Conservation (phyloP, 495 filamentous ascomycete genomes). For the Chaetomium fimeti region DNA sequence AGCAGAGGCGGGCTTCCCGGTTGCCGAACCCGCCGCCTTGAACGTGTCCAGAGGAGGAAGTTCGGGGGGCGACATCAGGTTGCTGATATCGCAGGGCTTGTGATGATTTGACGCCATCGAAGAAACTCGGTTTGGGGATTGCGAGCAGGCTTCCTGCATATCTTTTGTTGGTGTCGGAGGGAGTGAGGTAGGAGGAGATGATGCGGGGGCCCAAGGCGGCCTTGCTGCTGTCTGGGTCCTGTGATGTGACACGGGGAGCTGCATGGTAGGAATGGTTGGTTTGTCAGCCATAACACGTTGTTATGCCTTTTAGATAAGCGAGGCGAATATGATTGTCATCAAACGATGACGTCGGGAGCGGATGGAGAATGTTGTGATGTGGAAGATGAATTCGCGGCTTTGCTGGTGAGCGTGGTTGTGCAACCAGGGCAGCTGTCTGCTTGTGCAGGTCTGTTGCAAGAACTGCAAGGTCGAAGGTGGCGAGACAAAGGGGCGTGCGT, state of each 20-base stretch:
- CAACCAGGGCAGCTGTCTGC: constrained; percentile 5
- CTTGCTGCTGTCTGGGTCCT: constrained; percentile 17
- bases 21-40: constrained; percentile 37
- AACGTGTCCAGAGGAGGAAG: constrained; percentile 62
- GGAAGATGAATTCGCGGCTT: neutral
- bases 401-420: constrained; percentile 2
- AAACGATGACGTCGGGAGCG: constrained; percentile 7
- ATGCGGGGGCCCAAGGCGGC: constrained; percentile 13
- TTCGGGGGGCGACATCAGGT: constrained; percentile 76
- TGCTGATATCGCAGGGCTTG: constrained; percentile 49
- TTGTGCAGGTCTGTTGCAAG: neutral
- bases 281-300: constrained; percentile 27
- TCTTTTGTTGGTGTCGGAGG: constrained; percentile 26
- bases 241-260: constrained; percentile 19
- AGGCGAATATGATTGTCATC: constrained; percentile 26
- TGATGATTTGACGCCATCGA: constrained; percentile 26
- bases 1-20: constrained; percentile 36
- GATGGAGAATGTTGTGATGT: neutral
- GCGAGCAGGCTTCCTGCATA: constrained; percentile 12
- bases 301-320: constrained; percentile 25
- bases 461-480: neutral
- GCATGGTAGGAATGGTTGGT: constrained; percentile 21
- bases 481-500: constrained; percentile 5
- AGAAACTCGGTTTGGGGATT: neutral
- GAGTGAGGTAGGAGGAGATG: constrained; percentile 11